Evolutionary conservation across 176 grass and related monocot genomes (phyloP).

Genomic region (Avena eriantha): DNA sequence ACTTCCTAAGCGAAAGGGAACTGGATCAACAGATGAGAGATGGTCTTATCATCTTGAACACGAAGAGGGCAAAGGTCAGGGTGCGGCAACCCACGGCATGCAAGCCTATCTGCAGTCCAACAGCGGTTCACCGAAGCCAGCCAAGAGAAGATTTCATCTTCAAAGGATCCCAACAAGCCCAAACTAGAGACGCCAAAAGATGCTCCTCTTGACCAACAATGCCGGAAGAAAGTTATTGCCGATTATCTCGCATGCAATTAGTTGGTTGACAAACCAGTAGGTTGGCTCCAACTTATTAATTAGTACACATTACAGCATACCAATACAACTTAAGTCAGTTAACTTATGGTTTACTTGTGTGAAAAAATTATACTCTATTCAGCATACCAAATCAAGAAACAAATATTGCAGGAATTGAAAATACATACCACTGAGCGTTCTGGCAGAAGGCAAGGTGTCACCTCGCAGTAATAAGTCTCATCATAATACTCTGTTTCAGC

Average conservation of each 20-base stretch:
- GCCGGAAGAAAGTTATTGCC: conserved; percentile 5
- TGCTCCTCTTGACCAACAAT: conserved; percentile 5
- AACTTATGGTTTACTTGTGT: conserved; percentile 11
- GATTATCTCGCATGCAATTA: background rate
- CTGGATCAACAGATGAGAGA: no score
- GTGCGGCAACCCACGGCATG: background rate
- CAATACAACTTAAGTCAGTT: conserved; percentile 11
- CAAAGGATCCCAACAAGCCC: background rate
- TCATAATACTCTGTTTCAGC: conserved; percentile 87
- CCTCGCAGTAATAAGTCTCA: conserved; percentile 88
- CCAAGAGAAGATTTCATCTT: conserved; percentile 8
- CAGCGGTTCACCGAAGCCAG: background rate
- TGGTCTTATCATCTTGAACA: no score
- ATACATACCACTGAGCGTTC: conserved; percentile 85
- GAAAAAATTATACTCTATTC: conserved; percentile 17
- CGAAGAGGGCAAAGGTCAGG: no score
- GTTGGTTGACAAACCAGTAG: conserved; percentile 18
- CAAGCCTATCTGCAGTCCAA: background rate
- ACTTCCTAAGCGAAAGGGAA: no score
- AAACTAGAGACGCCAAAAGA: background rate
- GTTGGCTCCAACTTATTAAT: conserved; percentile 4
- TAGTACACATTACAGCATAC: conserved; percentile 17
- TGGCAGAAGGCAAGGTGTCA: conserved; percentile 95
- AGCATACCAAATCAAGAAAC: conserved; percentile 26
- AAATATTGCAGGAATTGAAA: conserved; percentile 2